These are phyloP conservation scores for Stemphylium beticola DNA, from an alignment of 2,329 filamentous ascomycete species.

Conservation along the genomic window DNA sequence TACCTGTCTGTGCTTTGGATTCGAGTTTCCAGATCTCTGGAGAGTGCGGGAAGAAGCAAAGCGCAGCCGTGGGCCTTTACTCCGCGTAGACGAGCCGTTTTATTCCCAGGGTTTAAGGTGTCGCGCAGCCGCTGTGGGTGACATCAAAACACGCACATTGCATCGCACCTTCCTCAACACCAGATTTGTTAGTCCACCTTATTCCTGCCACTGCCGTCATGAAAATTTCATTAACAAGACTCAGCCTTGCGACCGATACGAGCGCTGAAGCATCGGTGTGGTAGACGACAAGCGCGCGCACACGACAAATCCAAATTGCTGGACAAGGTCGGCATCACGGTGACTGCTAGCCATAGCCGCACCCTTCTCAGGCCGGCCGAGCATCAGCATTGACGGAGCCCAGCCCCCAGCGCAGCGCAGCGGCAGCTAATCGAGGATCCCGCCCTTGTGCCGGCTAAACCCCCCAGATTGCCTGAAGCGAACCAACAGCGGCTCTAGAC, in stretches of 20 bases:
- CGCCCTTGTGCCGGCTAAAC: slow-evolving; percentile 47
- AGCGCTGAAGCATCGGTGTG: slow-evolving; percentile 21
- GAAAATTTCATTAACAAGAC: slow-evolving; percentile 19
- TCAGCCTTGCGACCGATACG: slow-evolving; percentile 19
- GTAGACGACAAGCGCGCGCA: slow-evolving; percentile 18
- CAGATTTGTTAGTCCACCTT: slow-evolving; percentile 16
- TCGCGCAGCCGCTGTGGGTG: slow-evolving; percentile 39
- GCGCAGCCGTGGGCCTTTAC: slow-evolving; percentile 35
- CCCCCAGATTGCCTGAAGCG: slow-evolving; percentile 46
- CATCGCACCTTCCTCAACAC: slow-evolving; percentile 16
- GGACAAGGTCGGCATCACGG: slow-evolving; percentile 40
- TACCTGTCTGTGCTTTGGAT: slow-evolving; percentile 45
- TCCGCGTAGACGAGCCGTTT: slow-evolving; percentile 38
- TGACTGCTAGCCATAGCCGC: slow-evolving; percentile 25
- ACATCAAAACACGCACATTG: slow-evolving; percentile 23
- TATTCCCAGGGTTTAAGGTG: slow-evolving; percentile 40
- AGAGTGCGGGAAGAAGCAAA: slow-evolving; percentile 48
- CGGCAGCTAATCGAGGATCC: slow-evolving; percentile 48
- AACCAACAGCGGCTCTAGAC: slow-evolving; percentile 46
- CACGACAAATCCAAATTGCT: slow-evolving; percentile 33
- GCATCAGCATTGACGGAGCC: slow-evolving; percentile 36
- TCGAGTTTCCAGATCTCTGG: slow-evolving; percentile 42
- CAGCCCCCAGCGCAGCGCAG: slow-evolving; percentile 38
- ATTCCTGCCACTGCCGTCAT: slow-evolving; percentile 5
- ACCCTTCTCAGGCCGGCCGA: slow-evolving; percentile 21